phyloP scores from a whole-genome alignment of 352 stramenopile species.

The Phytophthora megakarya region DNA sequence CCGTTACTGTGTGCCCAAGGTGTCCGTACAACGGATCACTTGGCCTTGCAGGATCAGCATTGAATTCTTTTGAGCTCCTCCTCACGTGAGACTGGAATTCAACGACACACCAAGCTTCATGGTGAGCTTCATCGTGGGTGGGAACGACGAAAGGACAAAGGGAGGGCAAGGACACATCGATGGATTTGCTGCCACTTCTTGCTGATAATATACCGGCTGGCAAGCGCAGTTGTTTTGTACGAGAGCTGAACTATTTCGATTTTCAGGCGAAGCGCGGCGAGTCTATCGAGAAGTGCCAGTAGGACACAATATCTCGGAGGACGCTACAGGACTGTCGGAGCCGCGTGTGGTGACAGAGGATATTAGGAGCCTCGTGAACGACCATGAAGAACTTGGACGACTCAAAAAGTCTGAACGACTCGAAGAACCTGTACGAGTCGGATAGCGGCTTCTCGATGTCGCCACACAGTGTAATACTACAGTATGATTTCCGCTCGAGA shows the following conservation, averaged over 20 bases:
- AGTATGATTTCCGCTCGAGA: constrained; percentile 38
- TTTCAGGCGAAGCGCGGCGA: constrained; percentile 17
- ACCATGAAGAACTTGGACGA: constrained; percentile 33
- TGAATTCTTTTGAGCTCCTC: not conserved
- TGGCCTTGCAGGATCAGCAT: not conserved
- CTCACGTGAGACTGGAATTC: too few species aligned
- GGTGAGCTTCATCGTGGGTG: constrained; percentile 11
- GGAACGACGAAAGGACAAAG: constrained; percentile 17
- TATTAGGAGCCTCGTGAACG: not conserved
- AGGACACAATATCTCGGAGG: constrained; percentile 22
- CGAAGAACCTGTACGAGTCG: constrained; percentile 23
- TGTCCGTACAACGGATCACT: constrained; percentile 6
- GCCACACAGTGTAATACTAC: constrained; percentile 33
- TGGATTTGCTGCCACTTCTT: constrained; percentile 27
- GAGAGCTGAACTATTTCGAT: constrained; percentile 33
- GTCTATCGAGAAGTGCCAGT: constrained; percentile 7
- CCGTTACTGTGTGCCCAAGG: not conserved
- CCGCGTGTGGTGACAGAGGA: constrained; percentile 11
- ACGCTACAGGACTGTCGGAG: constrained; percentile 11
- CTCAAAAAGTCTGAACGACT: constrained; percentile 18
- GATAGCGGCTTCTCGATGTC: constrained; percentile 43
- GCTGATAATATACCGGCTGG: constrained; percentile 27
- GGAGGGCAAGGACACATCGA: constrained; percentile 3
- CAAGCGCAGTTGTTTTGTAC: constrained; percentile 18
- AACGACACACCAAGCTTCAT: constrained; percentile 8